Conservation (phyloP, 352 stramenopile genomes). For the Phytophthora foliorum region DNA sequence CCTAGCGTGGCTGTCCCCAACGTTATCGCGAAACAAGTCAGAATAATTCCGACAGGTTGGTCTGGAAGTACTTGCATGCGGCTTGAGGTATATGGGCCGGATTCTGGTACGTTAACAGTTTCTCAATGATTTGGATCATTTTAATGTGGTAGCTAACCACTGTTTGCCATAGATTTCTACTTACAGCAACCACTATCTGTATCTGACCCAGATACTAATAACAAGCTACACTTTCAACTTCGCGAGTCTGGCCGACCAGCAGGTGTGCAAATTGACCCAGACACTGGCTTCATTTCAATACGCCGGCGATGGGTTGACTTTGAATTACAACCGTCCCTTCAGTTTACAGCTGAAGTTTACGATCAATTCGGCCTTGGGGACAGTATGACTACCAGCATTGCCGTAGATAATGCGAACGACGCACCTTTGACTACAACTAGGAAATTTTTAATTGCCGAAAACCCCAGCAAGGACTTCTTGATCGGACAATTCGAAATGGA, state of each 20-base stretch:
- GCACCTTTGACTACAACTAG: slow-evolving; percentile 12
- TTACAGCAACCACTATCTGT: slow-evolving; percentile 12
- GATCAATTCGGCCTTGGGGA: slow-evolving; percentile 30
- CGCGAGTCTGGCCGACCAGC: slow-evolving; percentile 28
- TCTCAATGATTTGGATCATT: background rate
- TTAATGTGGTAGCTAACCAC: background rate
- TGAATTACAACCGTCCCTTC: slow-evolving; percentile 25
- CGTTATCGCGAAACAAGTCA: slow-evolving; percentile 44
- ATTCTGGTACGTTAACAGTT: slow-evolving; percentile 37
- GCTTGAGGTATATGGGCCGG: slow-evolving; percentile 58
- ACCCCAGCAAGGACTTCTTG: slow-evolving; percentile 1
- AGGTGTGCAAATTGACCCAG: slow-evolving; percentile 36
- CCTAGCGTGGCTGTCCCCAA: slow-evolving; percentile 38
- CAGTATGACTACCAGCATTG: slow-evolving; percentile 11
- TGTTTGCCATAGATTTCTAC: slow-evolving; percentile 29
- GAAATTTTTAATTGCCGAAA: slow-evolving; percentile 26
- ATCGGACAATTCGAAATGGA: slow-evolving; percentile 22
- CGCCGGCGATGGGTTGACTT: slow-evolving; percentile 45
- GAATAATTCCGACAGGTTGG: slow-evolving; percentile 56
- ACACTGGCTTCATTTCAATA: slow-evolving; percentile 31
- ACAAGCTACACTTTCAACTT: slow-evolving; percentile 31
- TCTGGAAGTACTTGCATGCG: slow-evolving; percentile 44
- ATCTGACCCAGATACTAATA: slow-evolving; percentile 21
- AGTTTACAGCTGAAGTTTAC: slow-evolving; percentile 33
- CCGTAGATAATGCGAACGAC: slow-evolving; percentile 29